A percentile compares a stretch with the other conserved stretches of the same genome.
Evolutionary conservation across 1,139 yeast genomes (phyloP).

Genomic region (Yamadazyma buinensis): DNA sequence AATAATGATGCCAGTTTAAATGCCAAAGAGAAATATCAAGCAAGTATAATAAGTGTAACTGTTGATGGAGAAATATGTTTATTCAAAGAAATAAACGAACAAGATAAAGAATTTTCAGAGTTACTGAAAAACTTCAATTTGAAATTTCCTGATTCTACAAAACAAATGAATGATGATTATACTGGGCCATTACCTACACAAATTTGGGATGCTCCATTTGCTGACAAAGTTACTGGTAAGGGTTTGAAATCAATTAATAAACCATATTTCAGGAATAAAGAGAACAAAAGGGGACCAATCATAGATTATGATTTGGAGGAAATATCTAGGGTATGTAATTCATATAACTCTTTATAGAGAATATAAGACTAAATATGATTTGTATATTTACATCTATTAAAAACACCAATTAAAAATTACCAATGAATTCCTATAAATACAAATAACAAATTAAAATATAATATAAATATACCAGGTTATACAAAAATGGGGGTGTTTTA

Average conservation of each 20-base stretch:
- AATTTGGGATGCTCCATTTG: constrained; percentile 32
- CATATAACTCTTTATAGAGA: constrained; percentile 15
- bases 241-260: constrained; percentile 36
- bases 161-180: background rate
- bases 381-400: too few species aligned
- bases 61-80: constrained; percentile 48
- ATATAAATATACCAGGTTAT: too few species aligned
- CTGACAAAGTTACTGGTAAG: constrained; percentile 38
- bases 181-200: constrained; percentile 6
- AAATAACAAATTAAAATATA: too few species aligned
- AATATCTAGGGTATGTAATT: constrained; percentile 16
- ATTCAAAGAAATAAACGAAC: constrained; percentile 16
- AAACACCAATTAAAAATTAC: too few species aligned
- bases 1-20: background rate
- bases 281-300: constrained; percentile 20
- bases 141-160: too few species aligned
- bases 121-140: constrained; percentile 9
- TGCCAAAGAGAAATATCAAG: background rate
- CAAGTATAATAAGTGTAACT: constrained; percentile 35
- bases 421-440: too few species aligned
- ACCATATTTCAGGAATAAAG: constrained; percentile 32
- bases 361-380: too few species aligned
- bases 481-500: too few species aligned
- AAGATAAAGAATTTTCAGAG: constrained; percentile 13
- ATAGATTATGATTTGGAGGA: constrained; percentile 40